Base-by-base conservation (phyloP, 306 rosid genomes). In the Cucumis melo region DNA sequence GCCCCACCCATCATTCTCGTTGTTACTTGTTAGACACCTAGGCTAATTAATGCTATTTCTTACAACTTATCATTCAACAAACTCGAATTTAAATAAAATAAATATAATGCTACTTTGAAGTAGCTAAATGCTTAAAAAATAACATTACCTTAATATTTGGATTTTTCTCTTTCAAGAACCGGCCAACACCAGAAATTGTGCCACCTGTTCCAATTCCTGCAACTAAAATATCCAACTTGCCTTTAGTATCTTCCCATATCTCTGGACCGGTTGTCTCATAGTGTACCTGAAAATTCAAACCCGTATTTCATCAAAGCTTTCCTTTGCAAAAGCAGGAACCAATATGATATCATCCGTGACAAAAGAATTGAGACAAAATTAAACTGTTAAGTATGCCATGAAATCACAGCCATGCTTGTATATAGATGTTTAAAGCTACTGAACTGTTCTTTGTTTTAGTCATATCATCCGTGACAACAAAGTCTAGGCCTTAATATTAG, bases 201-300 rank as follows among this genome's bases (percentile, higher is more conserved):
- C 99, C 99, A 72, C 99, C 99, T 77, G 99, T 94, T 84, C 99
- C 99, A 78, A 94, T 94, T 84, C 99, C 99, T 16, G 90, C 97
- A 78, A 94, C 83, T 60, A 94, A 94, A 79, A 94, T 92, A 84
- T 94, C 99, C 79, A 94, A 87, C 87, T 92, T 94, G 81, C 97
- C 99, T 66, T 87, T 90, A 48, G 97, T 90, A 82, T 94, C 99
- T 82, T 92, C 97, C 99, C 99, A 94, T 82, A 94, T 94, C 88
- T 94, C 99, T 64, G 99, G 99, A 77, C 99, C 99, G 24, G 99
- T 94, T 83, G 99, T 94, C 81, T 94, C 99, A 81, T 72, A 94
- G 87, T 94, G 99, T 80, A 94, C 41, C 98, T 93, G 92, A 87
- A 84, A 39, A 80, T 74, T 74, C 42, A 82, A 81, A 11, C 57